phyloP scores from a whole-genome alignment of 2,329 filamentous ascomycete genomes.

The Aspergillus japonicus region DNA sequence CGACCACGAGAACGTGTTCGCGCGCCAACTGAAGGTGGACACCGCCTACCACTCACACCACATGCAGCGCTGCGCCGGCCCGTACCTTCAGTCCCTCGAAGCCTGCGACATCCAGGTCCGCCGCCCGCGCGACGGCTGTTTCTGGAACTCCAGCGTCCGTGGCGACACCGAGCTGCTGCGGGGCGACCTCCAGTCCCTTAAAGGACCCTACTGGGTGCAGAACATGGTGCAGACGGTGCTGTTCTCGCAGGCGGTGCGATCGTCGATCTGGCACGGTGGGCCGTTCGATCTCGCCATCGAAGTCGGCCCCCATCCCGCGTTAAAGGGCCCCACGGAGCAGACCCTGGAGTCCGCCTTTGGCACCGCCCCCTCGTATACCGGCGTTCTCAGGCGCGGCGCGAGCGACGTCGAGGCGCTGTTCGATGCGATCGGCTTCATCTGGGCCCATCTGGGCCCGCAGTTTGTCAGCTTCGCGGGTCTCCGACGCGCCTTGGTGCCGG shows the following conservation, averaged over 20 bases:
- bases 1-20: constrained; percentile 33
- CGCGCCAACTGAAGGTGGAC: constrained; percentile 38
- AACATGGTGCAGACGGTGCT: constrained; percentile 39
- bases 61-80: constrained; percentile 31
- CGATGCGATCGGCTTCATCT: neutral
- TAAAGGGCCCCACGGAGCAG: constrained; percentile 22
- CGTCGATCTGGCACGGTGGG: constrained; percentile 12
- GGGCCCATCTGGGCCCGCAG: neutral
- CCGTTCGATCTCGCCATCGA: constrained; percentile 33
- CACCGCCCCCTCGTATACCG: neutral
- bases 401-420: neutral
- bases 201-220: constrained; percentile 35
- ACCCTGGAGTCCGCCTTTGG: constrained; percentile 17
- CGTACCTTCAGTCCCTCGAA: constrained; percentile 19
- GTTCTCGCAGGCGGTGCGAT: constrained; percentile 31
- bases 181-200: neutral
- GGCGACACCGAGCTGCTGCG: no score
- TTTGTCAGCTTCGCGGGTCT: neutral
- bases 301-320: constrained; percentile 29
- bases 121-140: neutral
- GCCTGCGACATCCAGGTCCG: constrained; percentile 2
- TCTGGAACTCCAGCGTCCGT: constrained; percentile 22
- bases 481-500: neutral
- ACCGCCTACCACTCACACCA: constrained; percentile 46
- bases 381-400: neutral